These are phyloP conservation scores for Cicer judaicum DNA, from an alignment of 306 rosid genomes.

Conservation along the genomic window DNA sequence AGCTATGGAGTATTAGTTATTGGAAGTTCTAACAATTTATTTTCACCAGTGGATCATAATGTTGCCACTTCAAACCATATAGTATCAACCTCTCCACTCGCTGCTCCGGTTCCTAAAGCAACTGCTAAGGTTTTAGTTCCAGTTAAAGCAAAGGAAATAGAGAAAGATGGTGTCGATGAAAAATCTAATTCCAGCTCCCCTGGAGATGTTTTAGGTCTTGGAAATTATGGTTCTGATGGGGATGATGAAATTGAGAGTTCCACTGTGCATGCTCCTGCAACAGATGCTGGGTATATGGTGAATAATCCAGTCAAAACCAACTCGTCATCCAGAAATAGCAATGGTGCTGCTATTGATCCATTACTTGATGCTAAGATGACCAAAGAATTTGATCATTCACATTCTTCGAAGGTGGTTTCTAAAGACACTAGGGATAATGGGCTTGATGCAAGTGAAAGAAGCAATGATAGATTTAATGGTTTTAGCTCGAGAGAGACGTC, in stretches of 20 bases:
- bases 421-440: conserved; percentile 50
- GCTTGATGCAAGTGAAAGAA: conserved; percentile 51
- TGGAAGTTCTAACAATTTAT: conserved; percentile 32
- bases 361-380: conserved; percentile 50
- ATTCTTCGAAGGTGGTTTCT: conserved; percentile 51
- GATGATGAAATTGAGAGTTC: conserved; percentile 70
- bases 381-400: conserved; percentile 48
- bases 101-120: conserved; percentile 59
- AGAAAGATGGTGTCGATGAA: conserved; percentile 56
- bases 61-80: conserved; percentile 59
- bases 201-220: conserved; percentile 95
- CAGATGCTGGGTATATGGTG: conserved; percentile 45
- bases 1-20: conserved; percentile 7
- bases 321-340: conserved; percentile 52
- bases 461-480: conserved; percentile 50
- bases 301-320: conserved; percentile 49
- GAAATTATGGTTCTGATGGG: conserved; percentile 85
- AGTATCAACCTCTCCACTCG: conserved; percentile 53
- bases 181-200: conserved; percentile 71
- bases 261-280: conserved; percentile 53
- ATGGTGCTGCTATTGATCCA: conserved; percentile 47
- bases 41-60: conserved; percentile 56
- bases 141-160: conserved; percentile 60
- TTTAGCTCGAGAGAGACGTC: conserved; percentile 48
- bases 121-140: conserved; percentile 76